A percentile compares a stretch with the other conserved stretches of the same genome.
Evolutionary conservation across 805 yeast genomes (phyloP).

Genomic region (Myxozyma melibiosi): DNA sequence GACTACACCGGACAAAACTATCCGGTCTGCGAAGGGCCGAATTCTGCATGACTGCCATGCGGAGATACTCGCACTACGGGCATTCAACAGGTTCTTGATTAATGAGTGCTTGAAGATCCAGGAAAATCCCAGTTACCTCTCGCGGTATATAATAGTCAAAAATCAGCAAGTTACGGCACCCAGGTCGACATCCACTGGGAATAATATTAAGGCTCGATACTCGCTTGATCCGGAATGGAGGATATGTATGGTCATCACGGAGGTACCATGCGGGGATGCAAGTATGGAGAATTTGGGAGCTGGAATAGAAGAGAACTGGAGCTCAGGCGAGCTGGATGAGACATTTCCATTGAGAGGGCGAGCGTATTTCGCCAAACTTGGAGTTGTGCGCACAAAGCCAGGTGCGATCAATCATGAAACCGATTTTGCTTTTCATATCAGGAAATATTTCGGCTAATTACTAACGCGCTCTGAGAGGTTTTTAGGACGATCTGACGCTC

Average conservation of each 20-base stretch:
- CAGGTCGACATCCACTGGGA: no score
- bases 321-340: constrained; percentile 7
- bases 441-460: neutral
- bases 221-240: constrained; percentile 45
- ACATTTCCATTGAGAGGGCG: constrained; percentile 58
- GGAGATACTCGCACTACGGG: constrained; percentile 72
- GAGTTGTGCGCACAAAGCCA: constrained; percentile 86
- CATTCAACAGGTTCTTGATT: constrained; percentile 64
- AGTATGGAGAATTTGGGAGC: constrained; percentile 56
- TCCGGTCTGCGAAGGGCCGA: constrained; percentile 55
- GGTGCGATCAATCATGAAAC: constrained; percentile 48
- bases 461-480: neutral
- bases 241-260: constrained; percentile 67
- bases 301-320: constrained; percentile 18
- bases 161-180: no score
- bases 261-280: constrained; percentile 90
- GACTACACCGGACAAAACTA: constrained; percentile 58
- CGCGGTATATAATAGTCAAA: no score
- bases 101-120: constrained; percentile 46
- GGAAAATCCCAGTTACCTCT: neutral
- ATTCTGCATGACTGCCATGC: constrained; percentile 90
- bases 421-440: neutral
- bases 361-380: constrained; percentile 55
- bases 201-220: constrained; percentile 40
- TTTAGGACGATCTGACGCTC: constrained; percentile 69